Percentiles rank a stretch among this genome's conserved stretches.
Evolutionary conservation across 106 monocot species (phyloP).

Genomic region (Dioscorea alata): DNA sequence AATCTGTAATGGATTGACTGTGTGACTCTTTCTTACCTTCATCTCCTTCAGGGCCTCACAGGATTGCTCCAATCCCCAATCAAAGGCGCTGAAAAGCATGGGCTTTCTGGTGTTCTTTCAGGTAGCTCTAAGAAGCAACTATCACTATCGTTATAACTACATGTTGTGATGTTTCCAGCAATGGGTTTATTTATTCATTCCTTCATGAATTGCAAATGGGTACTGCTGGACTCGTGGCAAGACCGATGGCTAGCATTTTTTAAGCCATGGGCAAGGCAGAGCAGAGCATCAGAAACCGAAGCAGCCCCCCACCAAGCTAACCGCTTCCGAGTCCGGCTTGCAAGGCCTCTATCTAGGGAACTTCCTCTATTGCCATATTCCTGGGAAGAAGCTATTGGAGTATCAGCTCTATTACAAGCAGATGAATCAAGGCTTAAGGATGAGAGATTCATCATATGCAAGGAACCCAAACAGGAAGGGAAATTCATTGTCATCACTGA

Average conservation of each 20-base stretch:
- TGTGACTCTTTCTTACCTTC: too few relatives aligned
- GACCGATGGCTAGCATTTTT: slow-evolving; percentile 85
- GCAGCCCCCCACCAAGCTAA: slow-evolving; percentile 62
- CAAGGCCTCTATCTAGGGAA: slow-evolving; percentile 71
- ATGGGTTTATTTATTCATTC: neutral
- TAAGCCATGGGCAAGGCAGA: slow-evolving; percentile 93
- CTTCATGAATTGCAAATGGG: slow-evolving; percentile 87
- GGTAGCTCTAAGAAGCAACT: slow-evolving; percentile 23
- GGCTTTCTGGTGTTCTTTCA: slow-evolving; percentile 93
- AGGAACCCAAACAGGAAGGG: slow-evolving; percentile 44
- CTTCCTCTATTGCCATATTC: slow-evolving; percentile 80
- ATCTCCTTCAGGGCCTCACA: slow-evolving; percentile 65
- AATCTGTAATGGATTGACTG: too few relatives aligned
- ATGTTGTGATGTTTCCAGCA: neutral
- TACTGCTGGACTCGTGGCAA: slow-evolving; percentile 79
- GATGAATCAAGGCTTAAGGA: slow-evolving; percentile 45
- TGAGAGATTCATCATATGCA: slow-evolving; percentile 70
- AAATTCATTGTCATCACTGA: slow-evolving; percentile 59
- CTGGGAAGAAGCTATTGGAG: slow-evolving; percentile 93
- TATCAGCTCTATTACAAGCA: slow-evolving; percentile 53
- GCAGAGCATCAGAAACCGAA: slow-evolving; percentile 83
- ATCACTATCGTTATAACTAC: neutral
- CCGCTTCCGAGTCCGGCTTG: slow-evolving; percentile 51
- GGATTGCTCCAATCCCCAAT: slow-evolving; percentile 96
- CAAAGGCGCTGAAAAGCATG: slow-evolving; percentile 93